Evolutionary conservation across 148 eudicot genomes (phyloP).

Genomic region (Rhododendron simsii): DNA sequence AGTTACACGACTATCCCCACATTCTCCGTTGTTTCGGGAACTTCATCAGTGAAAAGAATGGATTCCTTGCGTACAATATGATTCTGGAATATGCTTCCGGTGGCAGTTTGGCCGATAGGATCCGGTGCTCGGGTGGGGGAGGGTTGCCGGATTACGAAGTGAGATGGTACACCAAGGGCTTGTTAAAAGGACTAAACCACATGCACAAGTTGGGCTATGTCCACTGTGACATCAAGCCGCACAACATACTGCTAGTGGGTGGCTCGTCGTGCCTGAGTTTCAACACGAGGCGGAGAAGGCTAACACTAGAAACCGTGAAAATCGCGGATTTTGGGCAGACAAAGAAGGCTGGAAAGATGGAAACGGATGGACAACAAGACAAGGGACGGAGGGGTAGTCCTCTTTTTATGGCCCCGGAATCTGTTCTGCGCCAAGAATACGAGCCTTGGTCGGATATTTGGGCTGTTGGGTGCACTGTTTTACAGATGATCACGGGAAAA

Average conservation of each 20-base stretch:
- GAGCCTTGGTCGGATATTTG: constrained; percentile 9
- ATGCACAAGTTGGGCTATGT: constrained; percentile 18
- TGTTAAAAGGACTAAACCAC: neutral
- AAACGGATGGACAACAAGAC: too few species aligned
- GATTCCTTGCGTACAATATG: constrained; percentile 5
- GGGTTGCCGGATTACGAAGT: constrained; percentile 3
- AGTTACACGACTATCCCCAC: neutral
- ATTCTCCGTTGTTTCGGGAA: constrained; percentile 12
- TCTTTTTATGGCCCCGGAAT: constrained; percentile 8
- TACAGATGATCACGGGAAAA: constrained; percentile 10
- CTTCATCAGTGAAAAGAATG: neutral
- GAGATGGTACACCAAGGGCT: neutral
- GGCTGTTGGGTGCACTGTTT: constrained; percentile 17
- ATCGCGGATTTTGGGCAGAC: constrained; percentile 15
- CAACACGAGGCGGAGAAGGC: neutral
- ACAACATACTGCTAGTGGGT: constrained; percentile 14
- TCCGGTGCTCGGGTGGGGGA: too few species aligned
- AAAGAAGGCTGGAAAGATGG: neutral
- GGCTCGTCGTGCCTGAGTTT: too few species aligned
- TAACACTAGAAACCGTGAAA: neutral
- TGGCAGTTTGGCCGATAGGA: constrained; percentile 9
- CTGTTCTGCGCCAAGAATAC: neutral
- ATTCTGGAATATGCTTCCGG: constrained; percentile 16
- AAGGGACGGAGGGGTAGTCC: neutral
- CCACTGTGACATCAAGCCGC: constrained; percentile 23